A percentile compares a stretch with the other conserved stretches of the same genome.
phyloP scores from a whole-genome alignment of 2,329 filamentous ascomycete species.

The Sporothrix pseudoabietina region DNA sequence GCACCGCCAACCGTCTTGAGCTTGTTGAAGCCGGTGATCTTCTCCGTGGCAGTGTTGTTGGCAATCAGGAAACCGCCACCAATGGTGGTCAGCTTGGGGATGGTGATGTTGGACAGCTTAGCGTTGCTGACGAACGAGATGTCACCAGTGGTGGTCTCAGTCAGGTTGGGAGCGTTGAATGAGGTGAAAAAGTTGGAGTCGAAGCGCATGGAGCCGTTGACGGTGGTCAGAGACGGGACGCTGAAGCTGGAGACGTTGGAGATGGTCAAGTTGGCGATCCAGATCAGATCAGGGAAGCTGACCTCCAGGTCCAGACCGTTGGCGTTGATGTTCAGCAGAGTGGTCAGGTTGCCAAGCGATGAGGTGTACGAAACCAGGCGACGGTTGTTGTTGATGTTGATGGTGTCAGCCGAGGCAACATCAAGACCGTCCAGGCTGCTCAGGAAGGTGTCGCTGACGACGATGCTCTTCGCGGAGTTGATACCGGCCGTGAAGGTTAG shows the following conservation, averaged over 20 bases:
- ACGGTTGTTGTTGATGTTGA: slow-evolving; percentile 90
- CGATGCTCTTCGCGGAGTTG: slow-evolving; percentile 66
- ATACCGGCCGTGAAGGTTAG: slow-evolving; percentile 57
- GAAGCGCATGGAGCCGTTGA: slow-evolving; percentile 82
- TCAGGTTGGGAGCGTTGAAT: slow-evolving; percentile 70
- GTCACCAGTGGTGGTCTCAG: slow-evolving; percentile 60
- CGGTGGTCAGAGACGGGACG: slow-evolving; percentile 69
- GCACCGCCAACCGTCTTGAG: slow-evolving; percentile 75
- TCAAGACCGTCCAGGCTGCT: slow-evolving; percentile 78
- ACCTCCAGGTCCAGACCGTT: slow-evolving; percentile 75
- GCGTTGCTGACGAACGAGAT: slow-evolving; percentile 66
- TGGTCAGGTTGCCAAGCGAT: slow-evolving; percentile 74
- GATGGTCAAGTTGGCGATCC: slow-evolving; percentile 79
- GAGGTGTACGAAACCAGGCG: slow-evolving; percentile 76
- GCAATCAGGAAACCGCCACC: slow-evolving; percentile 81
- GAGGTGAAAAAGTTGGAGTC: slow-evolving; percentile 72
- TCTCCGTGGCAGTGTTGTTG: slow-evolving; percentile 78
- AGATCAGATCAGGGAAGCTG: slow-evolving; percentile 75
- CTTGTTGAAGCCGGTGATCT: slow-evolving; percentile 67
- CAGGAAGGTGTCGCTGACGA: slow-evolving; percentile 85
- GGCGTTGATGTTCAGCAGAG: slow-evolving; percentile 70
- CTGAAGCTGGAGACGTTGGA: slow-evolving; percentile 74
- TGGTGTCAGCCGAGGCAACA: slow-evolving; percentile 67
- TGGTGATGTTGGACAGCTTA: slow-evolving; percentile 70
- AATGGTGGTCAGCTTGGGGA: slow-evolving; percentile 68